Base-by-base conservation (phyloP, 2,329 filamentous ascomycete genomes). In the Colletotrichum ledebouriae region DNA sequence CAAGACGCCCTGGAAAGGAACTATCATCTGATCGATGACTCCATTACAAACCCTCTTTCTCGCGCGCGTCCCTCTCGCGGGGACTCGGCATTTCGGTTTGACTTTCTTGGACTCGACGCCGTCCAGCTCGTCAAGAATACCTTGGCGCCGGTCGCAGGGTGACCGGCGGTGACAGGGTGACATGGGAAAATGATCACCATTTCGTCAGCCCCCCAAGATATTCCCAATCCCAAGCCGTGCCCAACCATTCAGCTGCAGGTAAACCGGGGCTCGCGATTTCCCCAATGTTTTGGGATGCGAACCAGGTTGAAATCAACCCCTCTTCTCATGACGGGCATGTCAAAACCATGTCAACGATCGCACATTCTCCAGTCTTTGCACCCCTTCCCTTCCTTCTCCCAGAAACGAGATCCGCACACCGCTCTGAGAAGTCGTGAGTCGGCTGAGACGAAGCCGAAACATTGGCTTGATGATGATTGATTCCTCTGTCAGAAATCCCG, bases 21-120 rank as follows among this genome's bases (percentile, higher is more conserved):
- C 56, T 42, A 58, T 69, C 63, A 69, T 61, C 66, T 61, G 66
- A 69, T 67, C 49, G 39, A 57, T 52, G 63, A 69, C 49, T 57
- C 62, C 62, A 39, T 69, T n/a, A 50, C 42, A 44, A 66, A 66
- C 67, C 67, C 62, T 69, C 62, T 68, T 50, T 25, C 53, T 58
- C 17, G 34, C 52, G 64, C 64, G n/a, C 34, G n/a, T 22, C 17
- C 22, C 7, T 20, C 15, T 58, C 6, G 49, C 13, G 50, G 44
- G 20, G 39, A 7, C 34, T 67, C 34, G 62, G 53, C 53, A 53
- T 29, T 39, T 59, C 29, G 59, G 64, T 53, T 47, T 47, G 59
- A 55, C 25, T 49, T 68, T 47, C 5, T 52, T 55, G 56, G 39
- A 39, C 10, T 41, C 20, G 37, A 64, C 52, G 52, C 64, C 59